phyloP scores from a whole-genome alignment of 805 yeast species.

The Myxozyma vanderwaltii region DNA sequence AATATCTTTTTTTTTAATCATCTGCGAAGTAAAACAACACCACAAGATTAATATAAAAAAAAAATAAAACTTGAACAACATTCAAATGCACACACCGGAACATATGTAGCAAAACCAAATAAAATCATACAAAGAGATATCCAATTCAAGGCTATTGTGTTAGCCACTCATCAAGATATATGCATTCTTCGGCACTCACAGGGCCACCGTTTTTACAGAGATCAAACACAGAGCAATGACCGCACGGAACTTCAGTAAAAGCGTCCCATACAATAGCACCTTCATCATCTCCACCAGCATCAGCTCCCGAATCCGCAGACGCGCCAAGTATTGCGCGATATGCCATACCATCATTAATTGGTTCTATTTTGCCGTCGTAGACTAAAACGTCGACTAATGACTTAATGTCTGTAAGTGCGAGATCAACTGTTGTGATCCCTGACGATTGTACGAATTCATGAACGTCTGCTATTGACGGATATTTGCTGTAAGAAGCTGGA shows the following conservation, averaged over 20 bases:
- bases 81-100: not conserved
- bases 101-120: not conserved
- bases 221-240: conserved; percentile 39
- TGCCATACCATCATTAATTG: conserved; percentile 55
- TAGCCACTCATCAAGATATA: conserved; percentile 43
- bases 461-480: conserved; percentile 73
- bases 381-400: conserved; percentile 84
- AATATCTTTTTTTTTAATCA: too few species aligned
- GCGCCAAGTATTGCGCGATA: conserved; percentile 71
- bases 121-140: not conserved
- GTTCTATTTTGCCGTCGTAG: conserved; percentile 81
- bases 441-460: conserved; percentile 69
- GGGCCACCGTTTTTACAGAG: conserved; percentile 40
- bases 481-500: conserved; percentile 61
- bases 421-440: conserved; percentile 79
- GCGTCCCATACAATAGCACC: conserved; percentile 31
- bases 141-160: conserved; percentile 4
- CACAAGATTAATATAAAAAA: too few species aligned
- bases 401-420: conserved; percentile 71
- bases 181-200: conserved; percentile 41
- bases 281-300: conserved; percentile 13
- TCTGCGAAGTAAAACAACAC: not conserved
- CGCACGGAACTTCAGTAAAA: conserved; percentile 42
- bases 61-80: too few species aligned
- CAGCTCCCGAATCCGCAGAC: conserved; percentile 46